Conservation (phyloP, 805 yeast species). For the Maudiozyma bulderi region DNA sequence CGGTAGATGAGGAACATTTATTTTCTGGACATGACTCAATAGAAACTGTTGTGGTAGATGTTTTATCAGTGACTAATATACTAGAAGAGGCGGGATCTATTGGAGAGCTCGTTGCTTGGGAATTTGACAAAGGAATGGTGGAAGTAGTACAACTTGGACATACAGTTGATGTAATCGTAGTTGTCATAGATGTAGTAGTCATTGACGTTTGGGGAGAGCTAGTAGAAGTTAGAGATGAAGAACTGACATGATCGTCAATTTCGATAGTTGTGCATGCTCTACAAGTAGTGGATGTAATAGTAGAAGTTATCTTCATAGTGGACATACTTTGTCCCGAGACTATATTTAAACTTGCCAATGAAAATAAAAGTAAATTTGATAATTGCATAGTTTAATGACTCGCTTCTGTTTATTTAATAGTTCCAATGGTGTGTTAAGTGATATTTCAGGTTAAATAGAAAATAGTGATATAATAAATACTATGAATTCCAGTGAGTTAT, state of each 20-base stretch:
- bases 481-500: too few species aligned
- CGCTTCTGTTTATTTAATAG: neutral
- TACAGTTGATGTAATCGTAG: neutral
- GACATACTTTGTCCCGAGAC: neutral
- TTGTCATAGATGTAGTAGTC: neutral
- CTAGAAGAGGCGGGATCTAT: neutral
- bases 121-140: neutral
- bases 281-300: neutral
- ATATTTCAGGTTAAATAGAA: neutral
- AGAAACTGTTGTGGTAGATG: neutral
- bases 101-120: neutral
- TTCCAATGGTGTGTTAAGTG: neutral
- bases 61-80: neutral
- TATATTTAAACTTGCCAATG: neutral
- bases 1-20: neutral
- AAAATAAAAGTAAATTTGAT: neutral
- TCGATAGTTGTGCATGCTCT: neutral
- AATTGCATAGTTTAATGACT: neutral
- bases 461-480: too few species aligned
- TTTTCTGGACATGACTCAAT: constrained; percentile 3
- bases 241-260: neutral
- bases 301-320: neutral
- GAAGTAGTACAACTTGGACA: constrained; percentile 3
- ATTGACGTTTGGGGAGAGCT: neutral
- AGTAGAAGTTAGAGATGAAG: neutral